Conservation (phyloP, 257 asterid genomes). For the Lavandula angustifolia region DNA sequence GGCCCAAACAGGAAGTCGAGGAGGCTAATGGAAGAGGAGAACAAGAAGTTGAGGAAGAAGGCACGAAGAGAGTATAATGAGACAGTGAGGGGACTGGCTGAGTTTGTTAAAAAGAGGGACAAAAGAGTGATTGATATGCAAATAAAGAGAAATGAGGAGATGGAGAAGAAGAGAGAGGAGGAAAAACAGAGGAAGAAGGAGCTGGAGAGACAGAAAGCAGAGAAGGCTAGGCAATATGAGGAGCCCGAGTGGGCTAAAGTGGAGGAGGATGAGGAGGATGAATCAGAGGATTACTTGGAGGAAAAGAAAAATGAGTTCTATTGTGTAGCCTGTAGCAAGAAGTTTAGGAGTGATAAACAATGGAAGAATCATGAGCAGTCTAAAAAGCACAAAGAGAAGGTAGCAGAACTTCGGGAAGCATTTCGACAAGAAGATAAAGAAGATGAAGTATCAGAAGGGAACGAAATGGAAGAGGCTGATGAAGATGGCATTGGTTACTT, state of each 20-base stretch:
- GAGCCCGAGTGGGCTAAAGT: constrained; percentile 87
- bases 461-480: constrained; percentile 40
- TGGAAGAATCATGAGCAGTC: constrained; percentile 98
- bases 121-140: constrained; percentile 95
- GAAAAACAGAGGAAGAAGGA: constrained; percentile 78
- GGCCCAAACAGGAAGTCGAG: constrained; percentile 82
- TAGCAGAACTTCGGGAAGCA: constrained; percentile 76
- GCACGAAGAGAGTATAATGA: constrained; percentile 85
- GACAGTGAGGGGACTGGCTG: constrained; percentile 87
- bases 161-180: constrained; percentile 74
- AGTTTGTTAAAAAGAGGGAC: constrained; percentile 91
- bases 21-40: constrained; percentile 92
- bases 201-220: constrained; percentile 80
- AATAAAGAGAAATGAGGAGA: constrained; percentile 77
- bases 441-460: constrained; percentile 42
- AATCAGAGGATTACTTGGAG: constrained; percentile 47
- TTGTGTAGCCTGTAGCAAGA: constrained; percentile 89
- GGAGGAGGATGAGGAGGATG: constrained; percentile 69
- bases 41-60: constrained; percentile 85
- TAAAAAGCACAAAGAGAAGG: constrained; percentile 92
- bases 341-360: constrained; percentile 93
- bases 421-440: constrained; percentile 70
- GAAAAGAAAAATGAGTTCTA: constrained; percentile 70
- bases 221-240: constrained; percentile 65
- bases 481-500: constrained; percentile 42